Conservation (phyloP, 805 yeast species). For the Saccharomycopsis schoenii region DNA sequence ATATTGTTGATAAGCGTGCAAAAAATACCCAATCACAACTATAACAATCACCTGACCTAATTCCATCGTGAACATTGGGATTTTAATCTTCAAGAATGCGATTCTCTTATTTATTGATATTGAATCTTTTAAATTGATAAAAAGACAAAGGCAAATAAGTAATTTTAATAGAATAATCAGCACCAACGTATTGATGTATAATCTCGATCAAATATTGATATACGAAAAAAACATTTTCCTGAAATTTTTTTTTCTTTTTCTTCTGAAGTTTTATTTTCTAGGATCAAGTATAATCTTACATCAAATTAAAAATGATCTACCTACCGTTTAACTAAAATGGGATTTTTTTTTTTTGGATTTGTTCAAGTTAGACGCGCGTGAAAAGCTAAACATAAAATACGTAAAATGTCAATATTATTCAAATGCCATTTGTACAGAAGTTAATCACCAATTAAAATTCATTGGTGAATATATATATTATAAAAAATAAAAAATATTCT, state of each 20-base stretch:
- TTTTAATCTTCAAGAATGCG: background rate
- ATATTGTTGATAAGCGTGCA: background rate
- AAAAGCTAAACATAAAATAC: slow-evolving; percentile 28
- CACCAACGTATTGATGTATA: too few species aligned
- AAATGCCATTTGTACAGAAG: too few species aligned
- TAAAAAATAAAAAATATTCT: too few species aligned
- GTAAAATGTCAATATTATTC: slow-evolving; percentile 42
- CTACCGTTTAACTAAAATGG: background rate
- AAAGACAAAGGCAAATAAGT: background rate
- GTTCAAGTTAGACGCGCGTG: background rate
- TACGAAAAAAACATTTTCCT: background rate
- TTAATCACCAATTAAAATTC: too few species aligned
- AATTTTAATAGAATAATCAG: background rate
- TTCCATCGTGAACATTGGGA: background rate
- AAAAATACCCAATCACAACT: background rate
- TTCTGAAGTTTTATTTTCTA: background rate
- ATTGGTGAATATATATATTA: too few species aligned
- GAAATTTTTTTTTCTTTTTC: background rate
- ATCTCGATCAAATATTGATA: background rate
- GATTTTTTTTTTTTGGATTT: background rate
- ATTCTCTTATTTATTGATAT: background rate
- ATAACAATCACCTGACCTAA: background rate
- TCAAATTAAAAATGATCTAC: background rate
- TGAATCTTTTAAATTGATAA: background rate
- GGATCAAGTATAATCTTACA: background rate